Evolutionary conservation across 768 basidiomycete genomes (phyloP).

Genomic region (Nevesoporus exiguus): DNA sequence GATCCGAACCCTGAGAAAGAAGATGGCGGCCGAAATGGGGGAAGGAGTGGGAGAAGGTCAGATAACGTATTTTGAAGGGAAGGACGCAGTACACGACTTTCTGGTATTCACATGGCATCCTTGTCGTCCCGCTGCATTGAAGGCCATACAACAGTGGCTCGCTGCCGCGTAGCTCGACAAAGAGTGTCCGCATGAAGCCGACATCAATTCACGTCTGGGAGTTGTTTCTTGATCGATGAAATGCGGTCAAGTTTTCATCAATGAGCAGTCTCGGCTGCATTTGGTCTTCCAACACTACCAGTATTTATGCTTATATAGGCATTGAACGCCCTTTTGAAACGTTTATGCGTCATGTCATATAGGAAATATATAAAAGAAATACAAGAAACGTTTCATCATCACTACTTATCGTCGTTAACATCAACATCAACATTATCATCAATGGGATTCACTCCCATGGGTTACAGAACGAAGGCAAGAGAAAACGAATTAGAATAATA

Average conservation of each 20-base stretch:
- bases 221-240: neutral
- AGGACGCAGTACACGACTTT: slow-evolving; percentile 55
- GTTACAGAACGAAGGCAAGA: neutral
- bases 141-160: slow-evolving; percentile 49
- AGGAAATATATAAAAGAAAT: neutral
- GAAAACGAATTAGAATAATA: neutral
- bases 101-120: slow-evolving; percentile 48
- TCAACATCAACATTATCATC: too few relatives aligned
- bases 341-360: too few relatives aligned
- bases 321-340: neutral
- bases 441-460: neutral
- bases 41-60: slow-evolving; percentile 28
- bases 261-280: neutral
- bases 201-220: neutral
- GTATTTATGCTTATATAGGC: neutral
- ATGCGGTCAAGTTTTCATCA: neutral
- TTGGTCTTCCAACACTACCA: neutral
- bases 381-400: neutral
- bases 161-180: neutral
- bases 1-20: slow-evolving; percentile 41
- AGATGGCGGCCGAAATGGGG: slow-evolving; percentile 52
- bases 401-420: too few relatives aligned
- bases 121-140: slow-evolving; percentile 46
- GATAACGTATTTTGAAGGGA: slow-evolving; percentile 46
- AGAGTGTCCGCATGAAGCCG: neutral